phyloP scores from a whole-genome alignment of 306 rosid species.

The Alnus glutinosa region DNA sequence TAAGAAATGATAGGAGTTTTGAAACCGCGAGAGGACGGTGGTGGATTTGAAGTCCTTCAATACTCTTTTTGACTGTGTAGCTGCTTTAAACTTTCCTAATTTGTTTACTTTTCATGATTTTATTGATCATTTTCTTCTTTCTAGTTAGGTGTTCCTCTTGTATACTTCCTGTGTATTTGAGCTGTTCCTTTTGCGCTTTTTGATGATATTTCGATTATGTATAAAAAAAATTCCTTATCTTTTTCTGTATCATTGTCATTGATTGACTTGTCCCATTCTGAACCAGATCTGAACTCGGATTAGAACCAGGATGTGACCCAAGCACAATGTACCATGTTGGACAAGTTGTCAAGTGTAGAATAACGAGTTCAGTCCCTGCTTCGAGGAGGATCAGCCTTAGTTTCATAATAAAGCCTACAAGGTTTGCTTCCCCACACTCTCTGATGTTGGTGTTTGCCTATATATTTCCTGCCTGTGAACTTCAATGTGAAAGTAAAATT shows the following conservation, averaged over 20 bases:
- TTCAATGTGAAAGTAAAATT: background rate
- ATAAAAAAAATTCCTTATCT: no score
- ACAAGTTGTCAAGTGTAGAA: conserved; percentile 90
- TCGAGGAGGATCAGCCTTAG: conserved; percentile 87
- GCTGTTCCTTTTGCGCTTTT: no score
- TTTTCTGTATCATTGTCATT: conserved; percentile 11
- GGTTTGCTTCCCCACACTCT: conserved; percentile 46
- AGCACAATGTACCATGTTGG: conserved; percentile 72
- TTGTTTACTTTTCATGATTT: no score
- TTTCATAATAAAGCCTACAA: conserved; percentile 73
- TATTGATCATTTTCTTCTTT: no score
- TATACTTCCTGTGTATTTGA: no score
- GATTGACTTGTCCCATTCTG: conserved; percentile 33
- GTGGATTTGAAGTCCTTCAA: no score
- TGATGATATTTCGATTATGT: no score
- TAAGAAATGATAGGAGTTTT: no score
- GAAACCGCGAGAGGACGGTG: no score
- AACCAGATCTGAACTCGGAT: conserved; percentile 84
- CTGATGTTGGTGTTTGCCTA: conserved; percentile 10
- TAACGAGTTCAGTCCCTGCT: conserved; percentile 57
- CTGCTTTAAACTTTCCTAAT: no score
- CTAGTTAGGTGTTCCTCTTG: no score
- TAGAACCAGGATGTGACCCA: conserved; percentile 83
- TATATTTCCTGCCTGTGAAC: background rate
- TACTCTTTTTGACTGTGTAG: no score